phyloP scores from a whole-genome alignment of 1,139 yeast species.

The Saccharomyces pastorianus region DNA sequence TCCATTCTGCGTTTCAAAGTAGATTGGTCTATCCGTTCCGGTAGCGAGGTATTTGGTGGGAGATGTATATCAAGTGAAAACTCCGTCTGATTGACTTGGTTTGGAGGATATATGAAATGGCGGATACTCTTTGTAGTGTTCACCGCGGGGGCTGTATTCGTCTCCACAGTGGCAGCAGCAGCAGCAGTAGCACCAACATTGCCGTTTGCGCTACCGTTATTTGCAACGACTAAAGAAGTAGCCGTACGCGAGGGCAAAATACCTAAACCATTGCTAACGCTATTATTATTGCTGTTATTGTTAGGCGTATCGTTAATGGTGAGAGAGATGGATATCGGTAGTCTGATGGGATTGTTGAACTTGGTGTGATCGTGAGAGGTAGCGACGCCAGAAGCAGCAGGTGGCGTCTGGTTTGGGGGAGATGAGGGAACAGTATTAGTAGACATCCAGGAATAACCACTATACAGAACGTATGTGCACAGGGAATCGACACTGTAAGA shows the following conservation, averaged over 20 bases:
- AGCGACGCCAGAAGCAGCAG: background rate
- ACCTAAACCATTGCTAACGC: background rate
- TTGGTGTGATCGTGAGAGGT: background rate
- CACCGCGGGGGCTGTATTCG: conserved; percentile 7
- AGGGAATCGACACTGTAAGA: background rate
- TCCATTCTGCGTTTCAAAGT: conserved; percentile 33
- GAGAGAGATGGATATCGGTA: background rate
- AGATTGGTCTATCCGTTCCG: conserved; percentile 17
- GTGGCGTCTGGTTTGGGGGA: background rate
- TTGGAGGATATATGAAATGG: conserved; percentile 8
- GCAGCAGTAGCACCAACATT: conserved; percentile 1
- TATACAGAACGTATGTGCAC: background rate
- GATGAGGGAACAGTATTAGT: background rate
- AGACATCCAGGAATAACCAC: background rate
- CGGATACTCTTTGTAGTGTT: conserved; percentile 22
- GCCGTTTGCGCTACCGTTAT: conserved; percentile 2
- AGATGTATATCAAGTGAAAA: conserved; percentile 1
- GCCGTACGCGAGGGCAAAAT: background rate
- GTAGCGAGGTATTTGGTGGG: conserved; percentile 14
- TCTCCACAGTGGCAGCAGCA: conserved; percentile 2
- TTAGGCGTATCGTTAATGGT: conserved; percentile 1
- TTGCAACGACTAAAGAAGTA: background rate
- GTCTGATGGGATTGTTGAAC: background rate
- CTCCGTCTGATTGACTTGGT: background rate
- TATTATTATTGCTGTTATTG: background rate